These are phyloP conservation scores for Balamuthia mandrillaris DNA, from an alignment of 208 protist genomes.

Conservation along the genomic window DNA sequence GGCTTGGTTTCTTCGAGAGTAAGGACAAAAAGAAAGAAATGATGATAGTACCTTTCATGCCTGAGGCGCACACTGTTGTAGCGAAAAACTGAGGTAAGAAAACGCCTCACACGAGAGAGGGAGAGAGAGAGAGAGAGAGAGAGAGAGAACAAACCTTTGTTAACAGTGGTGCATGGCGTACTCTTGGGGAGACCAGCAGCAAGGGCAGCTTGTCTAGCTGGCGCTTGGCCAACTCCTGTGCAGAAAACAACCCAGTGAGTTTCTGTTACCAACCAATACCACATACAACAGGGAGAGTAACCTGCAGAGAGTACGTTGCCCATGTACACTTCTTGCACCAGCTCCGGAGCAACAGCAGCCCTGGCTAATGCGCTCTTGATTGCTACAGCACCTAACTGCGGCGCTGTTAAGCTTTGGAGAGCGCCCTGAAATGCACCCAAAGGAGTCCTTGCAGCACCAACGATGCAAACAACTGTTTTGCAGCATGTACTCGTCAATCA, in stretches of 20 bases:
- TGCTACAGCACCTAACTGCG: conserved; percentile 61
- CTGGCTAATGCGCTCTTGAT: conserved; percentile 57
- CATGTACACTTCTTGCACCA: conserved; percentile 66
- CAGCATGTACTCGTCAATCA: too few species aligned
- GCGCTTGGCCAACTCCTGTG: conserved; percentile 74
- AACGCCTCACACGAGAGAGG: too few species aligned
- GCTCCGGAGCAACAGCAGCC: neutral
- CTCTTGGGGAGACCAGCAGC: neutral
- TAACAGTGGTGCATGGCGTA: conserved; percentile 63
- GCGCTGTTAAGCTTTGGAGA: conserved; percentile 47
- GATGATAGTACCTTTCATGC: too few species aligned
- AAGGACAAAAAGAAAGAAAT: too few species aligned
- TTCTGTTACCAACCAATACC: too few species aligned
- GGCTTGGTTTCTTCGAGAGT: too few species aligned
- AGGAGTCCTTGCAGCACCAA: conserved; percentile 65
- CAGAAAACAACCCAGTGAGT: too few species aligned
- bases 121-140: too few species aligned
- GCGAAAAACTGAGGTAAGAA: too few species aligned
- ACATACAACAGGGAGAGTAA: too few species aligned
- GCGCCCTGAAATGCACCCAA: conserved; percentile 60
- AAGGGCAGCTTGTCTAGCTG: conserved; percentile 69
- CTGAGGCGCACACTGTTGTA: conserved; percentile 81
- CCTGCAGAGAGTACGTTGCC: conserved; percentile 74
- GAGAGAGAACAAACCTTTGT: too few species aligned
- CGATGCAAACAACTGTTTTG: too few species aligned